Percentiles rank a stretch among this genome's conserved stretches.
These are phyloP conservation scores for Zasmidium cellare DNA, from an alignment of 2,329 filamentous ascomycete genomes.

Conservation along the genomic window DNA sequence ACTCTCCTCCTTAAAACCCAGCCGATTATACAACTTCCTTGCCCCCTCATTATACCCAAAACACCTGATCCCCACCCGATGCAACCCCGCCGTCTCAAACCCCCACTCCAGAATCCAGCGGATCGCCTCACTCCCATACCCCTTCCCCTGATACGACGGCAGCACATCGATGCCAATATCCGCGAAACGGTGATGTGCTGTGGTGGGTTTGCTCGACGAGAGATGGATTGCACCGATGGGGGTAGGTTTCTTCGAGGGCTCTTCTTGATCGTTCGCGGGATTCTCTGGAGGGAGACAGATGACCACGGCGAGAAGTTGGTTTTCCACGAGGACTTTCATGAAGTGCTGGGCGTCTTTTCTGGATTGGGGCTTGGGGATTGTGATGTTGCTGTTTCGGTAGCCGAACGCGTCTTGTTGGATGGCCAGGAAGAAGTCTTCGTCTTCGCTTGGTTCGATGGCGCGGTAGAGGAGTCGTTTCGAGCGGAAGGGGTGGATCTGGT, in stretches of 20 bases:
- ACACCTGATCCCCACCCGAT: neutral
- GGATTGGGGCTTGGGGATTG: conserved; percentile 34
- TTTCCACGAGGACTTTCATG: conserved; percentile 22
- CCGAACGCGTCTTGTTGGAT: conserved; percentile 19
- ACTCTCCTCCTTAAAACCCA: conserved; percentile 1
- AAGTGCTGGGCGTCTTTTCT: conserved; percentile 31
- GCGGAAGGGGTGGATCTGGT: conserved; percentile 31
- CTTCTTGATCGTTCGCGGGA: neutral
- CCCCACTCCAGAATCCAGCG: conserved; percentile 2
- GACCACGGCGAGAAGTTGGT: conserved; percentile 18
- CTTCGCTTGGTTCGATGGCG: conserved; percentile 33
- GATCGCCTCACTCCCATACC: conserved; percentile 4
- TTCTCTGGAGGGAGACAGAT: conserved; percentile 1
- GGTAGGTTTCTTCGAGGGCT: neutral
- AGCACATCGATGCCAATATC: conserved; percentile 3
- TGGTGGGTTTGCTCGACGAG: neutral
- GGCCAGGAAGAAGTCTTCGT: conserved; percentile 31
- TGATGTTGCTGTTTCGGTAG: conserved; percentile 18
- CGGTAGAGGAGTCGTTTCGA: conserved; percentile 43
- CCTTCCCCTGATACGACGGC: neutral
- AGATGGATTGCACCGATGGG: neutral
- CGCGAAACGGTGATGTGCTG: neutral
- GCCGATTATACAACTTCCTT: neutral
- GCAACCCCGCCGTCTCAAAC: conserved; percentile 1
- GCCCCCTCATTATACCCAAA: neutral